Evolutionary conservation across 768 basidiomycete species (phyloP).

Genomic region (Pleurotus djamor): DNA sequence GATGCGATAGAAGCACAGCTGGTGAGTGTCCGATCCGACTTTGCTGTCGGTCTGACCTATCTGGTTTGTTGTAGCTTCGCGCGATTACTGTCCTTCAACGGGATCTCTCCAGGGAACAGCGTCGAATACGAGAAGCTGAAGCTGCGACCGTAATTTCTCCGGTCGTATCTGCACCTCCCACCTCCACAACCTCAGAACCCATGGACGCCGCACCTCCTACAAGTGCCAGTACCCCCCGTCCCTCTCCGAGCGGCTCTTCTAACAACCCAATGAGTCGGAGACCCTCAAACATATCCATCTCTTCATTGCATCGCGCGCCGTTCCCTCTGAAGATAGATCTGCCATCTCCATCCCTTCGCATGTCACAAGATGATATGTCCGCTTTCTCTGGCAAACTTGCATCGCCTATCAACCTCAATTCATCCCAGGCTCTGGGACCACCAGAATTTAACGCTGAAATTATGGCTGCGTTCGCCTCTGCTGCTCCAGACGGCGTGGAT

Average conservation of each 20-base stretch:
- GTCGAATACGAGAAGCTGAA: slow-evolving; percentile 40
- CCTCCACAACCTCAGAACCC: slow-evolving; percentile 10
- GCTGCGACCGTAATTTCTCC: slow-evolving; percentile 28
- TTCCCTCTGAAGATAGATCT: slow-evolving; percentile 80
- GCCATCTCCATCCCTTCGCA: slow-evolving; percentile 63
- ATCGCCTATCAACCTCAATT: slow-evolving; percentile 81
- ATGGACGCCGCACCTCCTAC: slow-evolving; percentile 21
- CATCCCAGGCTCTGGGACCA: slow-evolving; percentile 58
- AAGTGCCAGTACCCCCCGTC: slow-evolving; percentile 21
- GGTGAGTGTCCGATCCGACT: slow-evolving; percentile 33
- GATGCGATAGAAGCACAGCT: slow-evolving; percentile 75
- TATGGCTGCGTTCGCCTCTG: slow-evolving; percentile 58
- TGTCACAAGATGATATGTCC: slow-evolving; percentile 61
- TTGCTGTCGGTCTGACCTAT: not conserved
- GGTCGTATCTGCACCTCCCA: slow-evolving; percentile 14
- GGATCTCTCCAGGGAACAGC: slow-evolving; percentile 63
- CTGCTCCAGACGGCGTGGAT: slow-evolving; percentile 30
- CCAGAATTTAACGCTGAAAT: slow-evolving; percentile 61
- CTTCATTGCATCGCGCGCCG: slow-evolving; percentile 70
- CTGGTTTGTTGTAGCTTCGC: slow-evolving; percentile 45
- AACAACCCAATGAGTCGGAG: slow-evolving; percentile 48
- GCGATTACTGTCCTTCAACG: slow-evolving; percentile 73
- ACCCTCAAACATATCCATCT: slow-evolving; percentile 76
- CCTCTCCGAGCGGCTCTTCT: not conserved
- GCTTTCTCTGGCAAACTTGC: slow-evolving; percentile 59